Base-by-base conservation (phyloP, 1,284 basidiomycete species). In the Clitocybe nebularis region DNA sequence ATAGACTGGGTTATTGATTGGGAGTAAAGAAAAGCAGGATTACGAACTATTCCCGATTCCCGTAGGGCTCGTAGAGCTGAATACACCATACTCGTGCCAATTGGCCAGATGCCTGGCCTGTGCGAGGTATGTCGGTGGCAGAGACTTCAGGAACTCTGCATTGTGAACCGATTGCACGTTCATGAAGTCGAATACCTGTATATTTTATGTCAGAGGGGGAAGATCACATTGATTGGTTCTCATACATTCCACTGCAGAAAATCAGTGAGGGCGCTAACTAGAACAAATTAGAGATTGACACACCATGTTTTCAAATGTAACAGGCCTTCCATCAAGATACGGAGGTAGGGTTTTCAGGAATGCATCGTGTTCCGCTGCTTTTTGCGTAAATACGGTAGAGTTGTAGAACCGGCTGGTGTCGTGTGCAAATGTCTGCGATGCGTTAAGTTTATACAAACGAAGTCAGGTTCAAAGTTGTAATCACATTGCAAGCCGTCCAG, bases 111-210 rank as follows among this genome's bases (percentile, higher is more conserved):
- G 70, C 17, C 79, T 72, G 6, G 77, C 80, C 57, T 81, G 82
- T 43, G 69, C 70, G 20, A 83, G 59, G 57, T 71, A 75, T 0
- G 75, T 75, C 2, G 70, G 55, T 13, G 81, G 80, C 7, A 84
- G 68, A 1, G 59, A 59, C 11, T 71, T 55, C 9, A 69, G 62
- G 51, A 85, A 89, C 0, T 71, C 71, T 40, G 66, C 65, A 56
- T 88, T 81, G 62, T 92, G 87, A 39, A 87, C 80, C 44, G 64
- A 71, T 53, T 87, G 69, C 30, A 89, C 79, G 56, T 84, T 83
- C 66, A 92, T 79, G 53, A 73, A 86, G 55, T 89, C 88, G 59
- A 71, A 90, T 36, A 91, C 68, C 79, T 86, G 46, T 34, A 21
- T 8, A n/a, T 11, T 7, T 20, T 22, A 17, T 50, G 21, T 46